Evolutionary conservation across 140 eudicot species (phyloP).

Genomic region (Anethum foeniculum): DNA sequence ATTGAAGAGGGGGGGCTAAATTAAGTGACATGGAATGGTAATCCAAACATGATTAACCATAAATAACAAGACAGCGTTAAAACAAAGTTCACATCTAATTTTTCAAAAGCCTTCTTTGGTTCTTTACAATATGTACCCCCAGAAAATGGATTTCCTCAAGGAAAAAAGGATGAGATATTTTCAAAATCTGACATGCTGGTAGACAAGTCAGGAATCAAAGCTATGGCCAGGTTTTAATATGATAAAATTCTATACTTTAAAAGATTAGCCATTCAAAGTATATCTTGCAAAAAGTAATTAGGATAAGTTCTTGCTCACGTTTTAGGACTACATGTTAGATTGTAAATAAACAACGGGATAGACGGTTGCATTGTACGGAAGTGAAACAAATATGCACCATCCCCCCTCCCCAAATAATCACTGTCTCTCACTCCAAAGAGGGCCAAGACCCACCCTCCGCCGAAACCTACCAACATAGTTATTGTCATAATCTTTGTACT

Average conservation of each 20-base stretch:
- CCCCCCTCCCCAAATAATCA: neutral
- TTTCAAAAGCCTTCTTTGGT: neutral
- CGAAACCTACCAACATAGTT: neutral
- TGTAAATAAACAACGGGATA: neutral
- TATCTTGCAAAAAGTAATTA: neutral
- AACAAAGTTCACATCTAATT: neutral
- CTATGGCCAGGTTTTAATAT: neutral
- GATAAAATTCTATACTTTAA: neutral
- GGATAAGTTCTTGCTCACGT: neutral
- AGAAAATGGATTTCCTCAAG: neutral
- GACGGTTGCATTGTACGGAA: neutral
- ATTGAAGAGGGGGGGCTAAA: neutral
- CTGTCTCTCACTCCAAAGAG: neutral
- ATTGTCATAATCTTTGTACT: neutral
- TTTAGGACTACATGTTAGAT: neutral
- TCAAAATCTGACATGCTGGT: neutral
- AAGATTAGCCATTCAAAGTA: neutral
- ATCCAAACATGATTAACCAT: neutral
- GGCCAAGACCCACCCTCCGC: neutral
- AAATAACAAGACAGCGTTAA: neutral
- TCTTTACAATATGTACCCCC: neutral
- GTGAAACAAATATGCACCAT: neutral
- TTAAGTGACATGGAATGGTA: neutral
- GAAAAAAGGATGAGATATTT: neutral
- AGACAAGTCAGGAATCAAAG: neutral